phyloP scores from a whole-genome alignment of 495 filamentous ascomycete species.

The Umbilicaria muhlenbergii region DNA sequence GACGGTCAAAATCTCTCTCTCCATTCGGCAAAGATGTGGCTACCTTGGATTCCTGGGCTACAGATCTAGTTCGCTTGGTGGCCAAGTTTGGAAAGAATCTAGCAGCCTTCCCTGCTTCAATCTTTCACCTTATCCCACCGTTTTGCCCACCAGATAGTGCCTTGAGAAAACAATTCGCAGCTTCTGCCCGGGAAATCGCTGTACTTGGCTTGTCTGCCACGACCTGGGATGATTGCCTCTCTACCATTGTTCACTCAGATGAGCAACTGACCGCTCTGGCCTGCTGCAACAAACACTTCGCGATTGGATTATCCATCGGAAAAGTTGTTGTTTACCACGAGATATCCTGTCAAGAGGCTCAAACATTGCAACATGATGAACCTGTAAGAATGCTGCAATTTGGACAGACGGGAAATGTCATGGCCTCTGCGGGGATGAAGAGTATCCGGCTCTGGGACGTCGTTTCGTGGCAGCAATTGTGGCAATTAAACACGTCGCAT shows the following conservation, averaged over 20 bases:
- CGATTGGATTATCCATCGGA: conserved; percentile 5
- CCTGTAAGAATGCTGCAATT: conserved; percentile 9
- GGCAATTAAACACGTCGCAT: conserved; percentile 6
- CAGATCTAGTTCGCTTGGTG: conserved; percentile 15
- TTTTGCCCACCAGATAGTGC: conserved; percentile 16
- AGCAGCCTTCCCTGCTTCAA: conserved; percentile 14
- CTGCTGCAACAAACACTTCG: conserved; percentile 6
- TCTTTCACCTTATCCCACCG: conserved; percentile 15
- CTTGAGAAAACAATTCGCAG: conserved; percentile 8
- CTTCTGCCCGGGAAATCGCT: conserved; percentile 6
- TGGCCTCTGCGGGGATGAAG: conserved; percentile 9
- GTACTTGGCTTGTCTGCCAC: conserved; percentile 10
- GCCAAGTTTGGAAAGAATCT: conserved; percentile 15
- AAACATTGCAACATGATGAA: conserved; percentile 11
- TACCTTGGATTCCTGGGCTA: conserved; percentile 13
- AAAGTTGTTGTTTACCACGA: conserved; percentile 12
- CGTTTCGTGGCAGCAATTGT: conserved; percentile 4
- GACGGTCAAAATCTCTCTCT: conserved; percentile 6
- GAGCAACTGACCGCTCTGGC: conserved; percentile 4
- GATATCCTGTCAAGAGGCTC: conserved; percentile 8
- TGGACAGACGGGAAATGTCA: conserved; percentile 3
- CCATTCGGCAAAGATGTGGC: conserved; percentile 11
- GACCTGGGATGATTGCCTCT: conserved; percentile 17
- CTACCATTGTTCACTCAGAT: conserved; percentile 5
- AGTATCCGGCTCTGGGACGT: conserved; percentile 14